phyloP scores from a whole-genome alignment of 2,329 filamentous ascomycete species.

The Rhytidhysteron rufulum region DNA sequence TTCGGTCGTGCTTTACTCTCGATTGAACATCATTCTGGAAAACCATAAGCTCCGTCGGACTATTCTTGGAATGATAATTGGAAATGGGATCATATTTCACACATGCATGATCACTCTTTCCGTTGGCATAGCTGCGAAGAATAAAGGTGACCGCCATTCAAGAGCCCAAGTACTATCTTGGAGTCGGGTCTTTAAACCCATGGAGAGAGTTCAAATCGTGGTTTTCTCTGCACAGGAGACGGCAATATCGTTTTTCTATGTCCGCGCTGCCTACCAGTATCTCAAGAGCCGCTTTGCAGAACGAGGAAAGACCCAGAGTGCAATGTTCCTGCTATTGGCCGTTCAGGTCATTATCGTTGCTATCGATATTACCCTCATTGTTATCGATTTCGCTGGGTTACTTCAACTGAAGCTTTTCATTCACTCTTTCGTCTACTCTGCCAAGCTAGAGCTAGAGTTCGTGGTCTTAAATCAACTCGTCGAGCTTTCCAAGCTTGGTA shows the following conservation, averaged over 20 bases:
- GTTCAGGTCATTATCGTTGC: slow-evolving; percentile 28
- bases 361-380: slow-evolving; percentile 29
- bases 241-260: slow-evolving; percentile 5
- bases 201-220: slow-evolving; percentile 25
- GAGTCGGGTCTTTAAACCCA: slow-evolving; percentile 3
- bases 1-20: slow-evolving; percentile 55
- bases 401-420: slow-evolving; percentile 30
- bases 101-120: slow-evolving; percentile 14
- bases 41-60: slow-evolving; percentile 32
- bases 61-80: slow-evolving; percentile 53
- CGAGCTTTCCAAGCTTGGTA: background rate
- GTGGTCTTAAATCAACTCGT: slow-evolving; percentile 43
- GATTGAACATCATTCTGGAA: slow-evolving; percentile 51
- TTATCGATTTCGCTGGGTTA: slow-evolving; percentile 27
- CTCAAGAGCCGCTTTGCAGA: background rate
- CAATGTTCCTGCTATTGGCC: slow-evolving; percentile 20
- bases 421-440: slow-evolving; percentile 23
- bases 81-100: slow-evolving; percentile 49
- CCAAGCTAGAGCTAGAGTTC: slow-evolving; percentile 47
- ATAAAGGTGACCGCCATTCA: background rate
- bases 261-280: background rate
- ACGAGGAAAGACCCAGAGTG: background rate
- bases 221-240: slow-evolving; percentile 29
- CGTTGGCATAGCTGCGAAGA: background rate
- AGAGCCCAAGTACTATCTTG: slow-evolving; percentile 8